These are phyloP conservation scores for Phytopythium montanum DNA, from an alignment of 352 stramenopile species.

Conservation along the genomic window DNA sequence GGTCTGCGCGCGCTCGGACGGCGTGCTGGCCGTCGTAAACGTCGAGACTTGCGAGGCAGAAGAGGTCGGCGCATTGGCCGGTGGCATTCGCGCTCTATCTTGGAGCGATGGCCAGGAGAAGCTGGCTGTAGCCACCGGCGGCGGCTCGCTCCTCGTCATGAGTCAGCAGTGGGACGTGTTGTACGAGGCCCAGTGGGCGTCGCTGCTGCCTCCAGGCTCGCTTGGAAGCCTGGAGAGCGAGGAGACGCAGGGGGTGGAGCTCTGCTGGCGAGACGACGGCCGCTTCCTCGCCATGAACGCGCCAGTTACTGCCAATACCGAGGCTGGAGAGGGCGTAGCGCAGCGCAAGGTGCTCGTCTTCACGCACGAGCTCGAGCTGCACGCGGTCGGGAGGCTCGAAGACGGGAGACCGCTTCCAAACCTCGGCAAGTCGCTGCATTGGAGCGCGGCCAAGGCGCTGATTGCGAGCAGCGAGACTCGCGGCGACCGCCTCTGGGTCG, in stretches of 20 bases:
- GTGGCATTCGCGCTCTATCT: slow-evolving; percentile 50
- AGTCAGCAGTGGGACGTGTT: slow-evolving; percentile 78
- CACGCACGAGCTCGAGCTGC: slow-evolving; percentile 49
- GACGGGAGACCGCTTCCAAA: slow-evolving; percentile 51
- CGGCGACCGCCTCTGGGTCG: slow-evolving; percentile 51
- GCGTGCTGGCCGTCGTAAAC: slow-evolving; percentile 49
- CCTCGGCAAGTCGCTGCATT: slow-evolving; percentile 47
- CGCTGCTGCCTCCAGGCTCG: slow-evolving; percentile 22
- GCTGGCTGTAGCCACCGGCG: slow-evolving; percentile 57
- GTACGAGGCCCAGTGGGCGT: slow-evolving; percentile 50
- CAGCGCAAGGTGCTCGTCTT: slow-evolving; percentile 53
- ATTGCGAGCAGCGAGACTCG: slow-evolving; percentile 60
- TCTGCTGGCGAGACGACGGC: slow-evolving; percentile 74
- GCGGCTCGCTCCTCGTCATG: slow-evolving; percentile 64
- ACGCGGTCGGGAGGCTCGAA: slow-evolving; percentile 65
- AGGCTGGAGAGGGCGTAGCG: neutral
- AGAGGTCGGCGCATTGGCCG: slow-evolving; percentile 65
- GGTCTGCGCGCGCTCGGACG: slow-evolving; percentile 47
- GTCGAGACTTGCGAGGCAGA: slow-evolving; percentile 40
- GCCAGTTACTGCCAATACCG: slow-evolving; percentile 1
- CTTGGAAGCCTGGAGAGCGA: slow-evolving; percentile 3
- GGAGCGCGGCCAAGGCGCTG: slow-evolving; percentile 72
- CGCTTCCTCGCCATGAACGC: slow-evolving; percentile 67
- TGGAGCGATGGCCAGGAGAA: slow-evolving; percentile 75
- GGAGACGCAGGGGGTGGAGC: slow-evolving; percentile 9